These are phyloP conservation scores for Sugiyamaella boreocaroliniensis DNA, from an alignment of 805 yeast genomes.

Conservation along the genomic window DNA sequence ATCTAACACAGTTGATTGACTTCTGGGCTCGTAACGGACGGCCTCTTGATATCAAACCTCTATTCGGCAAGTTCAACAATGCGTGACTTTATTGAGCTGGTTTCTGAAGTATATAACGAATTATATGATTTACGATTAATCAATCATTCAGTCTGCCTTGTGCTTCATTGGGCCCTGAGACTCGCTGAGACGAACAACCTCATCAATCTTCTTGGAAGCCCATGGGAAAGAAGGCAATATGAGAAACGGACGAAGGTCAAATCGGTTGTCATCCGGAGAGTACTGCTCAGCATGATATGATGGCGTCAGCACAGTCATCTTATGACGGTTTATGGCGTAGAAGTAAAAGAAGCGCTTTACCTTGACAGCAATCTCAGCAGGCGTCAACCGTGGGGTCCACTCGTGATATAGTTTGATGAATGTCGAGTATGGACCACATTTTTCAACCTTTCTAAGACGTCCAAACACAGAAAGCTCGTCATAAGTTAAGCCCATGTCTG, in stretches of 20 bases:
- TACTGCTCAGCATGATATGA: constrained; percentile 96
- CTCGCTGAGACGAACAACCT: constrained; percentile 40
- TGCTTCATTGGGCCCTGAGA: background rate
- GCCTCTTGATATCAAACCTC: constrained; percentile 26
- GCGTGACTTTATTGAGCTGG: background rate
- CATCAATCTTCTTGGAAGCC: constrained; percentile 85
- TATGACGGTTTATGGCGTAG: constrained; percentile 93
- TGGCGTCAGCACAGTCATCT: constrained; percentile 96
- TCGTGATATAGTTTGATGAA: constrained; percentile 82
- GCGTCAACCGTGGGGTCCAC: constrained; percentile 82
- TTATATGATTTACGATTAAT: too few species aligned
- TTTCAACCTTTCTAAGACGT: constrained; percentile 78
- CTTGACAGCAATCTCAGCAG: constrained; percentile 81
- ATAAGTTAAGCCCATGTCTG: constrained; percentile 97
- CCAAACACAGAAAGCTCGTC: constrained; percentile 92
- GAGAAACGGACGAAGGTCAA: constrained; percentile 92
- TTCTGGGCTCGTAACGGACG: constrained; percentile 32
- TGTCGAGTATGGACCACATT: constrained; percentile 96
- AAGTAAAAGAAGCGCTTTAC: constrained; percentile 89
- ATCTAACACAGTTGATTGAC: constrained; percentile 19
- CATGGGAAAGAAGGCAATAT: constrained; percentile 83
- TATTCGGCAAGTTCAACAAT: constrained; percentile 29
- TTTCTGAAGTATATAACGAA: too few species aligned
- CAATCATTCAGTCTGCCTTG: background rate
- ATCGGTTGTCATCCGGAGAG: constrained; percentile 96